Evolutionary conservation across 169 alveolate species (phyloP), one percentile per base, ranked within the genome.

Genomic region (Plasmodium inui): DNA sequence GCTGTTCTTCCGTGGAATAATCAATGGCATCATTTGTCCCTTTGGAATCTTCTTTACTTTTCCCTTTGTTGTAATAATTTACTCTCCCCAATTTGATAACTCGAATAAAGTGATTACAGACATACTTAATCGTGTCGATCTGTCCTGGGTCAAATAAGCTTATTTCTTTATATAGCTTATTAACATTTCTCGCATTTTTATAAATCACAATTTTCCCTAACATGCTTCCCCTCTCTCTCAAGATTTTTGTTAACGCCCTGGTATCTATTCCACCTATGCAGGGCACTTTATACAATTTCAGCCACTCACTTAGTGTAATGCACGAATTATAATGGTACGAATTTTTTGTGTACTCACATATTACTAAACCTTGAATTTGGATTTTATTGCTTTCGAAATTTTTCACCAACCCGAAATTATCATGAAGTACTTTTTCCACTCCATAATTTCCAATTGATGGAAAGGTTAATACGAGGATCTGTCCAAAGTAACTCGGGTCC

Each of bases 391-490:
- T 96, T 82, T 97, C 98, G 82, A 97, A 96, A 91, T 86, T 86
- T 81, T 53, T 80, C 70, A 93, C 95, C 78, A 96, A 89, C 0
- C 98, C 98, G 34, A 95, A 95, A 30, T 91, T 95, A 86, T 97
- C 97, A 53, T 81, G 91, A 37, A 94, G 79, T 14, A 95, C 97
- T 95, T 88, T n/a, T 72, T 96, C 98, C 10, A 97, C 98, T 5
- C 99, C 99, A 72, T 97, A 96, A 94, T 97, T 97, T 30, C 99
- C 99, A 28, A 97, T 92, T 19, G 97, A 85, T 0, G 99, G 99
- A 82, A 92, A 97, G 32, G 99, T 97, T 67, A 96, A 50, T 26
- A 96, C 97, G 81, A 97, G 93, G 55, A 97, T 97, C 90, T 97
- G 99, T 26, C 98, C 99, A 32, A 95, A 94, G 82, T 96, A 97